Evolutionary conservation across 176 grass and related monocot species (phyloP).

Genomic region (Musa acuminata): DNA sequence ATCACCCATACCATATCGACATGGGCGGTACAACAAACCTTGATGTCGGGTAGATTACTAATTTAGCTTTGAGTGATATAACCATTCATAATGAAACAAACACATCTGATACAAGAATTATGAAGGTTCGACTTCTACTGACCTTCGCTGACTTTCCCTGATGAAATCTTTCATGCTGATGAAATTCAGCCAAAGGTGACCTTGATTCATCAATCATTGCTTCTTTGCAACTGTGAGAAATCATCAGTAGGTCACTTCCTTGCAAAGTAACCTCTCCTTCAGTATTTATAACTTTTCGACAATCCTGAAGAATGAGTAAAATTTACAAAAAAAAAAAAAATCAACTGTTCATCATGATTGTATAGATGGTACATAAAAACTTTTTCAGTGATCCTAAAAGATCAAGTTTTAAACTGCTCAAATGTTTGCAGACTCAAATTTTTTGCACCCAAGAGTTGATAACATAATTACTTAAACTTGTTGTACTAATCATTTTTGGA

Average conservation of each 20-base stretch:
- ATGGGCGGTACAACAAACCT: no score
- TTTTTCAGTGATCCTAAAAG: no score
- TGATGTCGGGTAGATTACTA: no score
- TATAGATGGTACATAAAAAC: no score
- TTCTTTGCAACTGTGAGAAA: conserved; percentile 30
- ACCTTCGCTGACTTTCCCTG: conserved; percentile 73
- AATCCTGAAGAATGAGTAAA: conserved; percentile 44
- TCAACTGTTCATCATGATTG: no score
- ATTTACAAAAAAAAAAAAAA: background rate
- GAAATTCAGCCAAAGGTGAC: conserved; percentile 77
- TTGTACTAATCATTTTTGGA: background rate
- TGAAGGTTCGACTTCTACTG: background rate
- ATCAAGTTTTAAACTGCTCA: background rate
- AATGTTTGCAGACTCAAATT: background rate
- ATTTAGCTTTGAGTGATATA: no score
- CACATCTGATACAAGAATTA: background rate
- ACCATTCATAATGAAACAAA: background rate
- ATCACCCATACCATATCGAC: no score
- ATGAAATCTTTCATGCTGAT: conserved; percentile 71
- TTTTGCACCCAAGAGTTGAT: background rate
- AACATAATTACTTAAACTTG: background rate
- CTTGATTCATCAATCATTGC: conserved; percentile 48
- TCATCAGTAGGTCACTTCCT: conserved; percentile 48
- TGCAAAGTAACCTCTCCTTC: conserved; percentile 25
- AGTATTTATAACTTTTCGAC: conserved; percentile 30